These are phyloP conservation scores for Aspergillus eucalypticola DNA, from an alignment of 2,329 filamentous ascomycete species.

Conservation along the genomic window DNA sequence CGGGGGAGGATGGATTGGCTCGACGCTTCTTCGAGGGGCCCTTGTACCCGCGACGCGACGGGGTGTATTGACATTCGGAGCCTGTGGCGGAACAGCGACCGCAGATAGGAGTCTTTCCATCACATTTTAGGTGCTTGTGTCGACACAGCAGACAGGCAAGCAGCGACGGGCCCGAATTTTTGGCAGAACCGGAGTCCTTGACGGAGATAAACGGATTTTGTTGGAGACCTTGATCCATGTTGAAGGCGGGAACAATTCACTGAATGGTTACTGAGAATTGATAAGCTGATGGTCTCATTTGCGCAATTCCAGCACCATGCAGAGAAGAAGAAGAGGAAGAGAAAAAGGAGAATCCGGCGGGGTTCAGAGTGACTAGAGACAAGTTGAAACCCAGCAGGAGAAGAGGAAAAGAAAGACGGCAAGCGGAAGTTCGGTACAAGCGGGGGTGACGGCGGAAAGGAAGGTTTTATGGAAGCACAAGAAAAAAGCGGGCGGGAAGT, in stretches of 20 bases:
- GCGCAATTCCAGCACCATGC: background rate
- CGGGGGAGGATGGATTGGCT: constrained; percentile 34
- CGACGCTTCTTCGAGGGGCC: constrained; percentile 58
- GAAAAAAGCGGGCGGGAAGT: background rate
- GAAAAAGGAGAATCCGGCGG: too few species aligned
- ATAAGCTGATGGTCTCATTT: background rate
- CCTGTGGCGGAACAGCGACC: constrained; percentile 63
- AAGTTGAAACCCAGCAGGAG: background rate
- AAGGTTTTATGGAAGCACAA: background rate
- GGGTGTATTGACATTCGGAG: constrained; percentile 68
- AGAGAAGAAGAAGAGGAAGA: background rate
- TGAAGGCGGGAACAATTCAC: constrained; percentile 15
- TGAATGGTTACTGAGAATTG: background rate
- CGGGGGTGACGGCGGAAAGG: background rate
- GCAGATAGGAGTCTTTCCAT: constrained; percentile 66
- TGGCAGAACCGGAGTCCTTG: constrained; percentile 20
- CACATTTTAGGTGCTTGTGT: constrained; percentile 72
- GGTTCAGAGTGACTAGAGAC: background rate
- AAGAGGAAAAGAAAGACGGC: background rate
- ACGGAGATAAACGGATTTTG: constrained; percentile 20
- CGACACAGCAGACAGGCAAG: constrained; percentile 52
- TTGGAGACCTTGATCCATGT: constrained; percentile 26
- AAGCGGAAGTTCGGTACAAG: background rate
- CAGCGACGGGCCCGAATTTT: constrained; percentile 38
- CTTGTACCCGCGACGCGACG: constrained; percentile 74